Evolutionary conservation across 208 protist species (phyloP), one percentile per base, ranked within the genome.

Genomic region (Trypanosoma cruzi): DNA sequence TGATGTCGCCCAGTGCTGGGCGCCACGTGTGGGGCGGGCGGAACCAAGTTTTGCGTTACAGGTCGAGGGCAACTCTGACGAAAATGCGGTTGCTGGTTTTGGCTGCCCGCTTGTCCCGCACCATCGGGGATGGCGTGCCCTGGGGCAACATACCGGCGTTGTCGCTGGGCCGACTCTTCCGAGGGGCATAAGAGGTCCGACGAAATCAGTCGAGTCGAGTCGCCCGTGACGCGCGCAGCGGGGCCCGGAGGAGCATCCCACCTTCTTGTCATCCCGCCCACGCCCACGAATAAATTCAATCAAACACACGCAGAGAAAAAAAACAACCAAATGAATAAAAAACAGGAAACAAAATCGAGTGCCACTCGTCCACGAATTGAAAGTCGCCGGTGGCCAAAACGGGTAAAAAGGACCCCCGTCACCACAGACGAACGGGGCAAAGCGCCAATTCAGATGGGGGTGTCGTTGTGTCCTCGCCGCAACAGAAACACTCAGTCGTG

Each of bases 111-210:
- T 2, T 58, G 50, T 28, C 7, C 36, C n/a, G 31, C 26, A 1
- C 18, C 46, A 36, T n/a, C n/a, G 31, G 59, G 18, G n/a, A 37
- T 0, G 16, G 0, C 60, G 22, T 50, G 37, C 34, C 16, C 32
- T 20, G 62, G 70, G 28, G 52, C 62, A 2, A 53, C 42, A 37
- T 75, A 75, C 10, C 62, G 70, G 26, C 70, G 61, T 20, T 57
- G 0, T 20, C 70, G 70, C 42, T 20, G 20, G 36, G 34, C 20
- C 13, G 44, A 3, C 34, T 28, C 37, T 26, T 20, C 1, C 16
- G 31, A 59, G 22, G 48, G 29, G 16, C 56, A 57, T 8, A 14
- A 49, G 16, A 34, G 31, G 14, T 52, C 63, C 32, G 63, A 8
- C 20, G 34, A n/a, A 40, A 60, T 36, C 53, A 52, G 36, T 4